phyloP scores from a whole-genome alignment of 768 basidiomycete species.

The Suillus variegatus region DNA sequence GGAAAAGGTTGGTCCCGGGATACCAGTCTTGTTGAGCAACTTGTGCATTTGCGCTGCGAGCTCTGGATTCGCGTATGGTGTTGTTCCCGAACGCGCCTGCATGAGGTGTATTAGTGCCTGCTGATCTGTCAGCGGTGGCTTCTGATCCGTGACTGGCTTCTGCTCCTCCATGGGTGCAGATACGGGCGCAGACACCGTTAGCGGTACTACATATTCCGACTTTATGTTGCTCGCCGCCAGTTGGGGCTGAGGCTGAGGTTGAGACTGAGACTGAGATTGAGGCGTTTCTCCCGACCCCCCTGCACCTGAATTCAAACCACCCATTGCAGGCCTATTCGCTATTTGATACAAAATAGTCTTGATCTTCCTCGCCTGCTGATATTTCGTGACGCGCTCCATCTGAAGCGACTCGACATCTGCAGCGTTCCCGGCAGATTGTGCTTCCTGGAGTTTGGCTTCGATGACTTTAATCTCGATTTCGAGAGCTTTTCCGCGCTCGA shows the following conservation, averaged over 20 bases:
- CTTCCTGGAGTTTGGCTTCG: constrained; percentile 18
- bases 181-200: not conserved
- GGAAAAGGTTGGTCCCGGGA: constrained; percentile 23
- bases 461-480: constrained; percentile 19
- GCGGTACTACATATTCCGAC: not conserved
- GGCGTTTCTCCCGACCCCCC: not conserved
- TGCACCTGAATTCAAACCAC: not conserved
- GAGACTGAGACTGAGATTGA: not conserved
- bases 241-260: not conserved
- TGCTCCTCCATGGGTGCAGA: constrained; percentile 19
- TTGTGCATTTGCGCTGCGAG: constrained; percentile 49
- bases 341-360: constrained; percentile 12
- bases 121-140: not conserved
- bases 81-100: constrained; percentile 27
- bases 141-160: constrained; percentile 22
- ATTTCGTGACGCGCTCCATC: constrained; percentile 12
- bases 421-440: constrained; percentile 21
- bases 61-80: constrained; percentile 13
- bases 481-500: constrained; percentile 21
- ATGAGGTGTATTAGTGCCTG: constrained; percentile 30
- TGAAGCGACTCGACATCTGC: constrained; percentile 16
- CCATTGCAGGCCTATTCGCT: not conserved
- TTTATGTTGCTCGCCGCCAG: not conserved
- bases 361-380: constrained; percentile 12
- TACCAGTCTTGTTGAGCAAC: constrained; percentile 45